Evolutionary conservation across 1,284 basidiomycete genomes (phyloP), one percentile per base, ranked within the genome.

Genomic region (Boletus sp.): DNA sequence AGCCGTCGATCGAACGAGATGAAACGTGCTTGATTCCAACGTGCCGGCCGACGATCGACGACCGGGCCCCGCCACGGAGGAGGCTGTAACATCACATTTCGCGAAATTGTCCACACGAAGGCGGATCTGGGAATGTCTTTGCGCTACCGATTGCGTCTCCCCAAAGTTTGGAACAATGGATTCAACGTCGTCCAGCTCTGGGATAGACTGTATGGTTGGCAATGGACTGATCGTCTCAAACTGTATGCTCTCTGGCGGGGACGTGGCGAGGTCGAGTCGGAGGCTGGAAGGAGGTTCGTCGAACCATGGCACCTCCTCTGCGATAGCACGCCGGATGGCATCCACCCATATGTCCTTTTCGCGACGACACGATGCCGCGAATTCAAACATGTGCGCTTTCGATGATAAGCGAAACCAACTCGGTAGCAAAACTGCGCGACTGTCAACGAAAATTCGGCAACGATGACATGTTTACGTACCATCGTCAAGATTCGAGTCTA

Each of bases 341-440:
- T 79, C 76, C 54, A 95, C 77, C 95, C 95, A 97, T 25, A 92
- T 80, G 30, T 87, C 83, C 77, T 94, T 95, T 77, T 97, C 95
- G 47, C 80, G 79, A 60, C 83, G 83, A 71, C 94, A 95, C 21
- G 92, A 84, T 1, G 93, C 90, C 11, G 91, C 91, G 27, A 97
- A 78, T 71, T 96, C 94, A 67, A 95, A 91, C 64, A 87, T 83
- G 68, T 94, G 89, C 6, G 82, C 83, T 53, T 82, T 82, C 43
- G 83, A 83, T 19, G 81, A 83, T 17, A 97, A 77, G 51, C 91
- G 86, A 72, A 97, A 91, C 31, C 91, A 91, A 70, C 86, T 89
- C 3, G 92, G 89, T 23, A 96, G 78, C 65, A 89, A 81, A 46
- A 87, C 93, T 94, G 68, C 48, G 16, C 28, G 27, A 58, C 4